Evolutionary conservation across 2,329 filamentous ascomycete species (phyloP), one percentile per base, ranked within the genome.

Genomic region (Trichophyton schoenleinii): DNA sequence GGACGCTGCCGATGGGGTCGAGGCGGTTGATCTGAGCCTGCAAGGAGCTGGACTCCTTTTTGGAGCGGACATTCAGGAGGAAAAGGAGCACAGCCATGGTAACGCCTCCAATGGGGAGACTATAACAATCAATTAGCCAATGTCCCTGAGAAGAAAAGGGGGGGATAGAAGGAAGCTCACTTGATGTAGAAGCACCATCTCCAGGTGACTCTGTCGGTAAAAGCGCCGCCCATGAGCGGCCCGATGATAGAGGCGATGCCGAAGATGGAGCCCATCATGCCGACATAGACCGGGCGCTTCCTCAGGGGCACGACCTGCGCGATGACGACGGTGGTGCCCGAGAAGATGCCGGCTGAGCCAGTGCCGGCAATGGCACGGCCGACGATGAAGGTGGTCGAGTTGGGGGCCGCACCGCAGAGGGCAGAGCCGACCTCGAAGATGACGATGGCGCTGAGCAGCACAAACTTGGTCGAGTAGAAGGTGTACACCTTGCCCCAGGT

Each of bases 401-500:
- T 58, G 9, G 15, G n/a, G 1, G 61, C 53, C 11, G 53, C n/a
- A 11, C 44, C 72, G 25, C 22, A 67, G 48, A 34, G 65, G 68
- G 38, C 68, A 66, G 55, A 71, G 34, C 64, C 64, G 11, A 65
- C 38, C 38, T 63, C 71, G 69, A 66, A 74, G 7, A 73, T 57
- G 1, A 67, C 31, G 4, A 73, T 65, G 13, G 64, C 66, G 41
- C 59, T 22, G 6, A 73, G 59, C 44, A 70, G 71, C 2, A 69
- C 64, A 46, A 69, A 71, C 65, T 77, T 75, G 3, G 73, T 70
- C 6, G 70, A 69, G 64, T 73, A 74, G 53, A 76, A 70, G 2
- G 69, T 72, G 57, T 77, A 78, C n/a, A 77, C 61, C 31, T 74
- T 74, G 61, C 76, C 76, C 44, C 66, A 69, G 18, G 69, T 49